phyloP scores from a whole-genome alignment of 1,139 yeast species.

The Taiozyma sp. region DNA sequence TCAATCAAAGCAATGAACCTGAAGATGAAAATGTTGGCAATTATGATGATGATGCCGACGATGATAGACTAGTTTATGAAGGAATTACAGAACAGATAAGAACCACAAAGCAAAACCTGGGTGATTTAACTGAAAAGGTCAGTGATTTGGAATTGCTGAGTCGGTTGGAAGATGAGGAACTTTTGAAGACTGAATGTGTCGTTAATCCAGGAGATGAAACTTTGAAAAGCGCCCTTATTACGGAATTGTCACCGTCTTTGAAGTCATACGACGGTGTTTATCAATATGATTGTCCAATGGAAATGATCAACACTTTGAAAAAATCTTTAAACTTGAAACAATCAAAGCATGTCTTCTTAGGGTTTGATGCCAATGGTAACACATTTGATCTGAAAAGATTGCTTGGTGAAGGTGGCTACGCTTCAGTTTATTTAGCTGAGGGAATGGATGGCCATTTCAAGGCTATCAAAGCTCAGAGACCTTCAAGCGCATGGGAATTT shows the following conservation, averaged over 20 bases:
- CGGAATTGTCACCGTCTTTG: constrained; percentile 26
- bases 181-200: constrained; percentile 9
- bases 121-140: constrained; percentile 30
- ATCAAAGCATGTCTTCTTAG: constrained; percentile 29
- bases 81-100: constrained; percentile 34
- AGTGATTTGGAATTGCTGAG: constrained; percentile 8
- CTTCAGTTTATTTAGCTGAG: constrained; percentile 72
- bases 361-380: constrained; percentile 42
- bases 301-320: constrained; percentile 31
- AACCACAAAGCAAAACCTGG: constrained; percentile 27
- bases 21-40: constrained; percentile 10
- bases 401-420: constrained; percentile 79
- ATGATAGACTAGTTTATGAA: constrained; percentile 27
- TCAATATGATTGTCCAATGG: constrained; percentile 26
- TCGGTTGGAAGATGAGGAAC: constrained; percentile 4
- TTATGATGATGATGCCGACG: constrained; percentile 22
- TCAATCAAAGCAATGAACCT: constrained; percentile 39
- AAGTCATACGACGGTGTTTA: constrained; percentile 27
- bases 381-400: constrained; percentile 52
- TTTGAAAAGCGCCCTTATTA: constrained; percentile 23
- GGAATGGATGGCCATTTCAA: constrained; percentile 49
- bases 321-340: constrained; percentile 27
- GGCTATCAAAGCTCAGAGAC: constrained; percentile 73
- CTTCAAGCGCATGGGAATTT: constrained; percentile 77
- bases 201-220: constrained; percentile 29